Conservation (phyloP, 306 rosid species). For the Prosopis cineraria region DNA sequence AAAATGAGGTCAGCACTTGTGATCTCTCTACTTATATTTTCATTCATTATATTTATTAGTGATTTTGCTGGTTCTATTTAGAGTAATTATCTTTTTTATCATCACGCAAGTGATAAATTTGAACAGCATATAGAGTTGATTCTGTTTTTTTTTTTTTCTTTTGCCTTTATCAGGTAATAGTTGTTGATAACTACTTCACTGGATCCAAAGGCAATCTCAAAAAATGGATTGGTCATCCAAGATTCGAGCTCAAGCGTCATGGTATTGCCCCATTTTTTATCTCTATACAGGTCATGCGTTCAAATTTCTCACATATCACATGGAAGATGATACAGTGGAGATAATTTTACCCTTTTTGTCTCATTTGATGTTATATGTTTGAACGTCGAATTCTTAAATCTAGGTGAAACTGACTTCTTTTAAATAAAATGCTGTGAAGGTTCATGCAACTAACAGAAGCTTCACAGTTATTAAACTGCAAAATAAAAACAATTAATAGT, state of each 20-base stretch:
- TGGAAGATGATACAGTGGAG: slow-evolving; percentile 14
- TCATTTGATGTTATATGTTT: slow-evolving; percentile 7
- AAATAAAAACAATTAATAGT: slow-evolving; percentile 4
- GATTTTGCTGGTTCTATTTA: not conserved
- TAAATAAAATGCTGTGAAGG: slow-evolving; percentile 2
- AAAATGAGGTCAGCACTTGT: slow-evolving; percentile 69
- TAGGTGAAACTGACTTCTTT: slow-evolving; percentile 17
- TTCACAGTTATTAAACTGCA: slow-evolving; percentile 13
- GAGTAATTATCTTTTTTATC: not conserved
- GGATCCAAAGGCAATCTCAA: slow-evolving; percentile 91
- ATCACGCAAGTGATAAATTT: slow-evolving; percentile 18
- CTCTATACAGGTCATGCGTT: slow-evolving; percentile 11
- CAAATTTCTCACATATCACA: not conserved
- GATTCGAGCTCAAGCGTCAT: slow-evolving; percentile 97
- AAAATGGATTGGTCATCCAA: slow-evolving; percentile 94
- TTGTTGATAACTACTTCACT: slow-evolving; percentile 92
- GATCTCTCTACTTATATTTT: slow-evolving; percentile 23
- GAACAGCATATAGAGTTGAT: not conserved
- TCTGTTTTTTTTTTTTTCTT: slow-evolving; percentile 23
- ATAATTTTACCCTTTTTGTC: not conserved
- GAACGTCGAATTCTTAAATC: slow-evolving; percentile 25
- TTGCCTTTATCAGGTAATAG: slow-evolving; percentile 68
- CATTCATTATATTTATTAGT: not conserved
- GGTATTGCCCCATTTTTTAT: slow-evolving; percentile 53
- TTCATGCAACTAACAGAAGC: slow-evolving; percentile 14